phyloP scores from a whole-genome alignment of 169 alveolate genomes.

The Cryptosporidium baileyi region DNA sequence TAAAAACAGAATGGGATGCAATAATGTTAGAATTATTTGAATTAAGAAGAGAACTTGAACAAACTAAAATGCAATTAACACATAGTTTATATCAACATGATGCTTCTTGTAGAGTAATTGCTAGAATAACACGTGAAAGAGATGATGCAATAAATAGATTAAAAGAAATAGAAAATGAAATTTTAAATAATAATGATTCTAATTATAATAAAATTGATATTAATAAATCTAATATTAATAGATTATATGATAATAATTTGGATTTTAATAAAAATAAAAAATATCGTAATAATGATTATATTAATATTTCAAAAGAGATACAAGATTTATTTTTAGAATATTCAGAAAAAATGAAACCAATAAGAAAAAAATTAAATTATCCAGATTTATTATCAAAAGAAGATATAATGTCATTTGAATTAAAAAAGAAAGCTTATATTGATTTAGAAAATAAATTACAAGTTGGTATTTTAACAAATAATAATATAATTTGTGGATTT shows the following conservation, averaged over 20 bases:
- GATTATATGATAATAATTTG: slow-evolving; percentile 74
- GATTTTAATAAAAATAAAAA: slow-evolving; percentile 3
- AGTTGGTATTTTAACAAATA: slow-evolving; percentile 40
- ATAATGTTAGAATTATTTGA: slow-evolving; percentile 90
- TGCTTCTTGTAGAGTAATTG: slow-evolving; percentile 97
- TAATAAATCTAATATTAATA: slow-evolving; percentile 19
- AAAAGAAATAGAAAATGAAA: slow-evolving; percentile 79
- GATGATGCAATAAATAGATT: slow-evolving; percentile 89
- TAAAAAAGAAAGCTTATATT: neutral
- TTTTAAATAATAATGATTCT: slow-evolving; percentile 5
- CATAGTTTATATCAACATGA: slow-evolving; percentile 97
- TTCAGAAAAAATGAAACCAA: slow-evolving; percentile 71
- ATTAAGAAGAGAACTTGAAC: slow-evolving; percentile 76
- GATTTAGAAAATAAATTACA: neutral
- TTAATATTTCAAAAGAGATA: slow-evolving; percentile 70
- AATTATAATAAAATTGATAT: neutral
- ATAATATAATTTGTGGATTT: slow-evolving; percentile 9
- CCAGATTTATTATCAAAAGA: slow-evolving; percentile 62
- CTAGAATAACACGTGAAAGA: slow-evolving; percentile 92
- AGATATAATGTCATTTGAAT: slow-evolving; percentile 13
- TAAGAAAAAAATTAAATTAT: slow-evolving; percentile 71
- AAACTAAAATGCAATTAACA: slow-evolving; percentile 91
- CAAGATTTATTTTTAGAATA: slow-evolving; percentile 56
- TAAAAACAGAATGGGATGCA: slow-evolving; percentile 96
- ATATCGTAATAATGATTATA: neutral